phyloP scores from a whole-genome alignment of 2,329 filamentous ascomycete species.

The Hymenoscyphus scutula region DNA sequence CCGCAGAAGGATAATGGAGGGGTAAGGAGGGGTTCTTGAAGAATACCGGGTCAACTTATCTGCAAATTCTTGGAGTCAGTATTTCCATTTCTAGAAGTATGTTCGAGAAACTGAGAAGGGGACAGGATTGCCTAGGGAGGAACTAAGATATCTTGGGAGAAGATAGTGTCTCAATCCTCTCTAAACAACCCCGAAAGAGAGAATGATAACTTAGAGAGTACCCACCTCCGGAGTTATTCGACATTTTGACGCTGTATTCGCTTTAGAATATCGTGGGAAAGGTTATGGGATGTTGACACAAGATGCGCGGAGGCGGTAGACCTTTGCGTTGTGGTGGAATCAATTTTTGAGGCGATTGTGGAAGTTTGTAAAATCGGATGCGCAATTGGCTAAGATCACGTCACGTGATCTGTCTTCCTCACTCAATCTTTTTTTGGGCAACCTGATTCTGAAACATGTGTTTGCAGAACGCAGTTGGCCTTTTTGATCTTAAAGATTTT shows the following conservation, averaged over 20 bases:
- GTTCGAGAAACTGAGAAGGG: neutral
- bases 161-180: no score
- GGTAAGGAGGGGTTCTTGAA: neutral
- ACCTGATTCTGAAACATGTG: neutral
- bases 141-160: no score
- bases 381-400: neutral
- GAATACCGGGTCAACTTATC: neutral
- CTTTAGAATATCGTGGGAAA: neutral
- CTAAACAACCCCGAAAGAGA: no score
- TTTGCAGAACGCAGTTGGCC: neutral
- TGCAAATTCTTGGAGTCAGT: neutral
- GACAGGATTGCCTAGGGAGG: no score
- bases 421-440: no score
- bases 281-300: neutral
- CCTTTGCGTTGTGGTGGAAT: neutral
- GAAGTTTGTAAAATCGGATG: conserved; percentile 1
- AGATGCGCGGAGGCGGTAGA: neutral
- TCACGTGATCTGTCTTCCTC: neutral
- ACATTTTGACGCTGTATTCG: neutral
- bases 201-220: no score
- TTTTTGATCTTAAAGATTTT: no score
- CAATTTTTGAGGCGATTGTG: neutral
- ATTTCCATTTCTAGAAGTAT: neutral
- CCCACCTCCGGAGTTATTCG: no score
- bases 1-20: neutral